Conservation (phyloP, 371 early-diverging fungal genomes). For the Basidiobolus meristosporus region DNA sequence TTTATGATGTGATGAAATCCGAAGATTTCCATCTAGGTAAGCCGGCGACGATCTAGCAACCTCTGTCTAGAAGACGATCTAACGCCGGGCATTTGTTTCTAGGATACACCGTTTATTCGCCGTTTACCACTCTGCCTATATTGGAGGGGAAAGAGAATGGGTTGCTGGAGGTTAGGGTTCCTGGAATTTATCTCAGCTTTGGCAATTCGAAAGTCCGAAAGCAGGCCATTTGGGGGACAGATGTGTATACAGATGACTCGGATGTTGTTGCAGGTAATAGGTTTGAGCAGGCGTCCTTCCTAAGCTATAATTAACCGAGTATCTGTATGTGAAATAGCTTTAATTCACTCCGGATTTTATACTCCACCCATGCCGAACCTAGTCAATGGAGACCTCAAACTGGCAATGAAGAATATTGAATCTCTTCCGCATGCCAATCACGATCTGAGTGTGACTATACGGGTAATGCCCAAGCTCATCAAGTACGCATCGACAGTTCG, state of each 20-base stretch:
- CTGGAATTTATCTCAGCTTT: conserved; percentile 26
- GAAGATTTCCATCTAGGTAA: too few relatives aligned
- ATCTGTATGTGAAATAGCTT: conserved; percentile 10
- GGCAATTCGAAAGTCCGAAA: conserved; percentile 26
- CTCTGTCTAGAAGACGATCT: too few relatives aligned
- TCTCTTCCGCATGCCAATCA: conserved; percentile 14
- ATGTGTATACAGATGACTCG: conserved; percentile 73
- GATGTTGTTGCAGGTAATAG: conserved; percentile 60
- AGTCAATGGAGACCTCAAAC: conserved; percentile 3
- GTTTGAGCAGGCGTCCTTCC: not conserved
- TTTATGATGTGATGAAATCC: too few relatives aligned
- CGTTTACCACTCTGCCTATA: conserved; percentile 20
- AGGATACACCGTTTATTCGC: conserved; percentile 27
- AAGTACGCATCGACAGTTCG: conserved; percentile 42
- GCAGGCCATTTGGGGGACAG: conserved; percentile 68
- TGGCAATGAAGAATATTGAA: conserved; percentile 8
- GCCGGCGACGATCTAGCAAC: too few relatives aligned
- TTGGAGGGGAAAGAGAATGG: conserved; percentile 25
- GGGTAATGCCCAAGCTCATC: conserved; percentile 48
- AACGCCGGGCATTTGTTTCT: too few relatives aligned
- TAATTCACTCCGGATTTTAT: conserved; percentile 31
- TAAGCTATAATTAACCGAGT: not conserved
- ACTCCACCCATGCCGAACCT: conserved; percentile 7
- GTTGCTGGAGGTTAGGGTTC: conserved; percentile 27
- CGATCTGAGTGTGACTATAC: conserved; percentile 49